These are phyloP conservation scores for Cymbopogon citratus DNA, from an alignment of 176 grass and related monocot genomes.

Conservation along the genomic window DNA sequence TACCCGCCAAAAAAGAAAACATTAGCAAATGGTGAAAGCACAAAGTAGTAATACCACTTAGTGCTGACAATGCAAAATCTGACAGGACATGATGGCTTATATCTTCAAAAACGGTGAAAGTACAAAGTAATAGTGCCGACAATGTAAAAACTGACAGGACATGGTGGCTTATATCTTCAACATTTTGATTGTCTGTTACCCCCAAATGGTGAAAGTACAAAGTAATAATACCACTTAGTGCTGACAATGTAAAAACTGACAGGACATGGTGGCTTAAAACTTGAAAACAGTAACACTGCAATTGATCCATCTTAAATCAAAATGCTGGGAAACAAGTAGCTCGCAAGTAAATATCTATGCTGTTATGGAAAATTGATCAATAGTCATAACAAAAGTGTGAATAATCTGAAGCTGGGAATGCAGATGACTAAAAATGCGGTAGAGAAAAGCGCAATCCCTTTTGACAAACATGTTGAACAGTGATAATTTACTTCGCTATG, in stretches of 20 bases:
- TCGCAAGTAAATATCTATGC: neutral
- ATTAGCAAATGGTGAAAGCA: too few relatives aligned
- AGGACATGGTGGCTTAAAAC: neutral
- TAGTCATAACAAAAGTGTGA: neutral
- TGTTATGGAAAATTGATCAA: conserved; percentile 4
- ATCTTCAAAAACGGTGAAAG: too few relatives aligned
- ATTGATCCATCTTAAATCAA: neutral
- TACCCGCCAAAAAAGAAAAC: neutral
- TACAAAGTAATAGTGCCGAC: neutral
- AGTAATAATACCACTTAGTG: too few relatives aligned
- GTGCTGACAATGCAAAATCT: too few relatives aligned
- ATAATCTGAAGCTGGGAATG: neutral
- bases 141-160: conserved; percentile 8
- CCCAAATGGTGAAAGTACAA: neutral
- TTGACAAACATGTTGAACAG: neutral
- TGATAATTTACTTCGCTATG: neutral
- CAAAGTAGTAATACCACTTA: too few relatives aligned
- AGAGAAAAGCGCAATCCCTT: neutral
- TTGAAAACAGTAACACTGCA: conserved; percentile 11
- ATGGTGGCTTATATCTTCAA: neutral
- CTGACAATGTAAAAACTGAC: too few relatives aligned
- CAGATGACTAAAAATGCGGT: neutral
- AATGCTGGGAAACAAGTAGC: neutral
- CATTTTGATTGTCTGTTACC: conserved; percentile 48
- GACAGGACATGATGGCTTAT: neutral